Percentiles rank a stretch among this genome's conserved stretches.
phyloP scores from a whole-genome alignment of 352 stramenopile genomes.

The Phytophthora pluvialis region DNA sequence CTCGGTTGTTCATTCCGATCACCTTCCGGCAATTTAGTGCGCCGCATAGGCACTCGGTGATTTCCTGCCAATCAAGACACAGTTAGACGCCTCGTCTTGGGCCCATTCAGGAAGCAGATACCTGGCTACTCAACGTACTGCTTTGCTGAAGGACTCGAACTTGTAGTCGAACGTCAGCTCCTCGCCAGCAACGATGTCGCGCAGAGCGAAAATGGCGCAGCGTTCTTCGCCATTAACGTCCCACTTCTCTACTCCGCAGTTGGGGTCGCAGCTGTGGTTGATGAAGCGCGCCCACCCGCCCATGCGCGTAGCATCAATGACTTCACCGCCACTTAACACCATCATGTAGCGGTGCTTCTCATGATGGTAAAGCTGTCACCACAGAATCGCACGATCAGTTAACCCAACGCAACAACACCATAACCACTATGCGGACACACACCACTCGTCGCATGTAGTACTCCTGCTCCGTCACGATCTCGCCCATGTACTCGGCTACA shows the following conservation, averaged over 20 bases:
- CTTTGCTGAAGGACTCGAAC: slow-evolving; percentile 44
- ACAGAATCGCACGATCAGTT: neutral
- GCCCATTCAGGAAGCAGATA: neutral
- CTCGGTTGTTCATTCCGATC: slow-evolving; percentile 76
- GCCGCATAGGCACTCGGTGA: slow-evolving; percentile 73
- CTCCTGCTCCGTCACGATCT: slow-evolving; percentile 86
- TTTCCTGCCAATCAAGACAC: slow-evolving; percentile 49
- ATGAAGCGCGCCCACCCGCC: slow-evolving; percentile 95
- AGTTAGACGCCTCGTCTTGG: slow-evolving; percentile 3
- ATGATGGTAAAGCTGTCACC: slow-evolving; percentile 72
- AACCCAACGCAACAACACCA: neutral
- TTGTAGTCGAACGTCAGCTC: slow-evolving; percentile 98
- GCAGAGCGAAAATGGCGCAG: slow-evolving; percentile 95
- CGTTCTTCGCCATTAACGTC: slow-evolving; percentile 92
- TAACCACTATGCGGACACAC: slow-evolving; percentile 9
- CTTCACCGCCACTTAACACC: slow-evolving; percentile 82
- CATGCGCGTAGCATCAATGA: slow-evolving; percentile 91
- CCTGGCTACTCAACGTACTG: slow-evolving; percentile 18
- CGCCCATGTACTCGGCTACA: slow-evolving; percentile 84
- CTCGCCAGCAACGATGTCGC: slow-evolving; percentile 88
- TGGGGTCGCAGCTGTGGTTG: slow-evolving; percentile 95
- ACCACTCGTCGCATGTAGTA: slow-evolving; percentile 82
- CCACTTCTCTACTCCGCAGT: slow-evolving; percentile 95
- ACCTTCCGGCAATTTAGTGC: slow-evolving; percentile 69
- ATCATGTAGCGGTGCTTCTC: slow-evolving; percentile 89